phyloP scores from a whole-genome alignment of 768 basidiomycete genomes.

The Lactifluus rugatus region DNA sequence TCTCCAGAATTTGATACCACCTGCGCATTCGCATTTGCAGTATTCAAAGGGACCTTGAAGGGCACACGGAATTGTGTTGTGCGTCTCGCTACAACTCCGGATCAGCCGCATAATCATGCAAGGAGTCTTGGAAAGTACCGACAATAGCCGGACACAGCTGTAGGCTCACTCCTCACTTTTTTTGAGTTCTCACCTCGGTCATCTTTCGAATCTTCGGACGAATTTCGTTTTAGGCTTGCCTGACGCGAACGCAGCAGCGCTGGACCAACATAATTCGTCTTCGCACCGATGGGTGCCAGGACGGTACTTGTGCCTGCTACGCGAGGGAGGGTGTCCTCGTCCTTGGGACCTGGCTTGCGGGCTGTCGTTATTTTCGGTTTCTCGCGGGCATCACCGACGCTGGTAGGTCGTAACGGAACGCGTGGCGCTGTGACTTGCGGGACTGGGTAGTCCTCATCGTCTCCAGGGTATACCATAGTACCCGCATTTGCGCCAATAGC shows the following conservation, averaged over 20 bases:
- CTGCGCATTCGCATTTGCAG: neutral
- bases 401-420: neutral
- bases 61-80: constrained; percentile 25
- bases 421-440: neutral
- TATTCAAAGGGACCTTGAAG: constrained; percentile 25
- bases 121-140: neutral
- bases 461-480: constrained; percentile 18
- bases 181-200: constrained; percentile 4
- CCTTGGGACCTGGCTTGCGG: neutral
- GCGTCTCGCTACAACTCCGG: neutral
- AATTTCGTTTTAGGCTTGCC: constrained; percentile 7
- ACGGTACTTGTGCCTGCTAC: constrained; percentile 16
- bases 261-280: constrained; percentile 15
- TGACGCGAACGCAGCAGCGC: constrained; percentile 15
- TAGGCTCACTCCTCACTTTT: constrained; percentile 1
- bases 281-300: constrained; percentile 13
- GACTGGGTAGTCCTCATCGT: constrained; percentile 23
- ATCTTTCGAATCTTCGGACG: neutral
- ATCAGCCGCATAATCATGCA: neutral
- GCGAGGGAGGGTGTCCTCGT: neutral
- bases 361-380: neutral
- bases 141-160: neutral
- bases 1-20: neutral
- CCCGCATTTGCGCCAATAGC: constrained; percentile 23
- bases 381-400: neutral